Evolutionary conservation across 2,329 filamentous ascomycete species (phyloP), one percentile per base, ranked within the genome.

Genomic region (Lasiodiplodia theobromae): DNA sequence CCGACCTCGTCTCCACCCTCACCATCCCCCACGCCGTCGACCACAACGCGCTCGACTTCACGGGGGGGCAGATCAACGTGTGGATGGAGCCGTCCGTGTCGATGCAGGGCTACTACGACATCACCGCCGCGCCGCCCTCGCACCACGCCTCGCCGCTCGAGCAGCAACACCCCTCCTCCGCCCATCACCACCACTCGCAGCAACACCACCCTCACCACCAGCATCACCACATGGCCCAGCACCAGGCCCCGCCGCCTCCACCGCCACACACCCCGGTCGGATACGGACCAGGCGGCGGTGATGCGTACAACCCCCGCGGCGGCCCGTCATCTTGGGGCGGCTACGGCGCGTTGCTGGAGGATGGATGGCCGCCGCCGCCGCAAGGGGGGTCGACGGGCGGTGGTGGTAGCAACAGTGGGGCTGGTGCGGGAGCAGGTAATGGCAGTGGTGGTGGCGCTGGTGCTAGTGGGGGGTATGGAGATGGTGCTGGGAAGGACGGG

Each of bases 21-120:
- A 16, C 44, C 37, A 31, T 23, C 62, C 51, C 31, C 34, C n/a
- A 38, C 40, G 6, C 7, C 44, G 44, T 44, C 25, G 72, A 77
- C 34, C 71, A 76, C 23, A 81, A 80, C 67, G 74, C 75, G 14
- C 79, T 82, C 70, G 79, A 82, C 70, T 82, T 83, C 73, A 73
- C 71, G 23, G 77, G 74, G 62, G 78, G 79, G 14, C 78, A 79
- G 49, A 81, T 83, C 67, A 76, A 77, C 66, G 77, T 82, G 53
- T 75, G 76, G 14, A 81, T 82, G 64, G 79, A 82, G 25, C 74
- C 77, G 0, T 68, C 72, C 14, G 76, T 77, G 53, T 71, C 74
- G 38, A 71, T 78, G 51, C 67, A 68, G 10, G 58, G 51, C 57
- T 53, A 57, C 57, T 64, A 64, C 67, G 47, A 68, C 47, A 44